Conservation (phyloP, 1,284 basidiomycete genomes). For the Ceratobasidium sp. region DNA sequence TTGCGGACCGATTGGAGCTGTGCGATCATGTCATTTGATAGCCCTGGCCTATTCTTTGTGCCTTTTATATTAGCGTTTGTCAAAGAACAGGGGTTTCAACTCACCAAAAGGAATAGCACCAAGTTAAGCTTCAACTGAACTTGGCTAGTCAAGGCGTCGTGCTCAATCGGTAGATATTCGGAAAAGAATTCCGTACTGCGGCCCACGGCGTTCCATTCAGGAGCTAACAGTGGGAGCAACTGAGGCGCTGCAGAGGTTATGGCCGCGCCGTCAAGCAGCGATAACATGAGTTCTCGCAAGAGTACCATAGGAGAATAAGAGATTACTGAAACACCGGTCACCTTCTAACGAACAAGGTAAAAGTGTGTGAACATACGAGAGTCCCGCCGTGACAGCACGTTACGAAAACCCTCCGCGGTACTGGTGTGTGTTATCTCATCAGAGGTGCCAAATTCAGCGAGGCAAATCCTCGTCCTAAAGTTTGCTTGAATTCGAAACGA, state of each 20-base stretch:
- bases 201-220: conserved; percentile 3
- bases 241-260: conserved; percentile 16
- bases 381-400: not conserved
- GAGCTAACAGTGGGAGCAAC: conserved; percentile 13
- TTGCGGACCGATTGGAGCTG: not conserved
- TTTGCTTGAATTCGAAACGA: conserved; percentile 31
- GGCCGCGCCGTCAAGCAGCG: not conserved
- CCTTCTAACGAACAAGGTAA: not conserved
- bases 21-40: conserved; percentile 7
- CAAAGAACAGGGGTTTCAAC: not conserved
- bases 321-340: not conserved
- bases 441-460: conserved; percentile 10
- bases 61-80: not conserved
- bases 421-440: not conserved
- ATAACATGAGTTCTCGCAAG: conserved; percentile 4
- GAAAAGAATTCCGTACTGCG: not conserved
- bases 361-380: conserved; percentile 16
- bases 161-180: not conserved
- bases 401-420: not conserved
- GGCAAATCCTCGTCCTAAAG: conserved; percentile 21
- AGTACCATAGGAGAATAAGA: conserved; percentile 15
- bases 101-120: conserved; percentile 22
- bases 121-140: conserved; percentile 30
- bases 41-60: not conserved
- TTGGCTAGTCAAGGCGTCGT: conserved; percentile 6